phyloP scores from a whole-genome alignment of 169 alveolate species.

The Plasmodium relictum region DNA sequence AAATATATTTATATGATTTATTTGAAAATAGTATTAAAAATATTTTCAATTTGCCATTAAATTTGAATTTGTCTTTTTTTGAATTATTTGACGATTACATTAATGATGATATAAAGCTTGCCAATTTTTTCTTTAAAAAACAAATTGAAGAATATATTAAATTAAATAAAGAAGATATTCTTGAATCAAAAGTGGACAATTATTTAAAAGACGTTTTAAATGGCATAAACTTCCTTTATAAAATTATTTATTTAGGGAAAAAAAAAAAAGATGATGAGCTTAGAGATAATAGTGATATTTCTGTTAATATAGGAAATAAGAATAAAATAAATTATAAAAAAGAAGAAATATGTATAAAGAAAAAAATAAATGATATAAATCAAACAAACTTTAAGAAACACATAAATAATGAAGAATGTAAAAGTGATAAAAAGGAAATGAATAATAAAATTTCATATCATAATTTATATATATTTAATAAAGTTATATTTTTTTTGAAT shows the following conservation, averaged over 20 bases:
- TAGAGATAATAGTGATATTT: not conserved
- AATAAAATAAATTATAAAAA: too few relatives aligned
- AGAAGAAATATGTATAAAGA: too few relatives aligned
- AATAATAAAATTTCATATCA: not conserved
- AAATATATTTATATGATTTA: not conserved
- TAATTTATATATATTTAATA: slow-evolving; percentile 2
- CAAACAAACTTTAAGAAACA: not conserved
- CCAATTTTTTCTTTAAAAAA: not conserved
- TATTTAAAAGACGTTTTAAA: not conserved
- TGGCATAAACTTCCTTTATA: not conserved
- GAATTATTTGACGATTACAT: not conserved
- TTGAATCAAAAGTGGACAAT: not conserved
- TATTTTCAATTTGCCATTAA: not conserved
- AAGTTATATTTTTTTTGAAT: slow-evolving; percentile 2
- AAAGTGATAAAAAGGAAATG: not conserved
- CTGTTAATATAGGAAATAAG: too few relatives aligned
- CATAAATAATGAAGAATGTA: not conserved
- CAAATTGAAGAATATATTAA: not conserved
- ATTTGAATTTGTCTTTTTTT: not conserved
- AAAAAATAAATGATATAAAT: too few relatives aligned
- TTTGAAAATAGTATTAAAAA: not conserved
- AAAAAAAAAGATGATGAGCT: not conserved
- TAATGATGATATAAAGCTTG: not conserved
- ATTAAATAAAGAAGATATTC: not conserved
- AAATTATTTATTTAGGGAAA: not conserved